phyloP scores from a whole-genome alignment of 2,329 filamentous ascomycete species.

The Neurospora sp. region DNA sequence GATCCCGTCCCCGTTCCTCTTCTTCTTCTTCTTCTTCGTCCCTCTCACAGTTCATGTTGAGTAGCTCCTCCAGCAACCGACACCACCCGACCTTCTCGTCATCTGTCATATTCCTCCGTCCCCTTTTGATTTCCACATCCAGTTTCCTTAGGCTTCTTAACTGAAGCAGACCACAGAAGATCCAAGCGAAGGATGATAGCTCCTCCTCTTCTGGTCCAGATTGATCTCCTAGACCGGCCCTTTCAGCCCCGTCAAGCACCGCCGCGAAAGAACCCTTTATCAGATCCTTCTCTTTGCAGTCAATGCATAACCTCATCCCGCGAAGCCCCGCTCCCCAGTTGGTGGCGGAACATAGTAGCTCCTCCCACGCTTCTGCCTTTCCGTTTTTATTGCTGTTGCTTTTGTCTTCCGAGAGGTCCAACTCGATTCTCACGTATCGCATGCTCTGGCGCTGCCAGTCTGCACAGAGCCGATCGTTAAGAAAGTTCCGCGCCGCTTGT shows the following conservation, averaged over 20 bases:
- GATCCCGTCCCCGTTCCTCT: neutral
- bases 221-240: neutral
- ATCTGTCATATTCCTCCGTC: slow-evolving; percentile 19
- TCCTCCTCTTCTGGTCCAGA: neutral
- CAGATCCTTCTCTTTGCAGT: slow-evolving; percentile 17
- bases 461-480: slow-evolving; percentile 18
- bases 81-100: slow-evolving; percentile 28
- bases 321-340: slow-evolving; percentile 26
- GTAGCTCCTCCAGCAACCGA: slow-evolving; percentile 18
- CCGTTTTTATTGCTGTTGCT: neutral
- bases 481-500: slow-evolving; percentile 30
- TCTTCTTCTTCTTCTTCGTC: neutral
- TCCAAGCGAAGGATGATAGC: slow-evolving; percentile 16
- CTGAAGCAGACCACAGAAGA: slow-evolving; percentile 24
- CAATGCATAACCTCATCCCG: slow-evolving; percentile 31
- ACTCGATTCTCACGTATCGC: slow-evolving; percentile 32
- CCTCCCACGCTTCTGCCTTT: slow-evolving; percentile 25
- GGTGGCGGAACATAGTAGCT: slow-evolving; percentile 24
- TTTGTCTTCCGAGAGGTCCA: slow-evolving; percentile 28
- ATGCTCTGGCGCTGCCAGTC: slow-evolving; percentile 34
- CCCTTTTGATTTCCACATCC: slow-evolving; percentile 30
- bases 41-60: slow-evolving; percentile 17
- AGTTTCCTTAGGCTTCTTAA: slow-evolving; percentile 25
- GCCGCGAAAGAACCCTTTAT: slow-evolving; percentile 6
- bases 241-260: slow-evolving; percentile 3